Evolutionary conservation across 192 early-diverging fungal species (phyloP).

Genomic region (Backusella parvicylindrica): DNA sequence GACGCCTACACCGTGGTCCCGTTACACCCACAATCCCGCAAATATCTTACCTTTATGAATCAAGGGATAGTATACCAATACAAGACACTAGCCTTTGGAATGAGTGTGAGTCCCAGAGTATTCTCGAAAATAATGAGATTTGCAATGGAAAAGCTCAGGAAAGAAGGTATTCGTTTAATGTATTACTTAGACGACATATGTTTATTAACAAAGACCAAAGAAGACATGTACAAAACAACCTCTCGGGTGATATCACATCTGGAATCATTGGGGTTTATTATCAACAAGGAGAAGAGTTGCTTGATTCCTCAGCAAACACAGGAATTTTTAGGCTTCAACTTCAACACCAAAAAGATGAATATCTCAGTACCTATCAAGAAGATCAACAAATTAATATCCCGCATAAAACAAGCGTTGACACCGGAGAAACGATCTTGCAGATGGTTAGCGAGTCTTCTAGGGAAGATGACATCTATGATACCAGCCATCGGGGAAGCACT

Average conservation of each 20-base stretch:
- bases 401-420: background rate
- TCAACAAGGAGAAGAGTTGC: background rate
- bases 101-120: background rate
- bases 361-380: background rate
- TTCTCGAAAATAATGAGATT: conserved; percentile 5
- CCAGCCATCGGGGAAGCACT: conserved; percentile 15
- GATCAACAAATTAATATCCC: background rate
- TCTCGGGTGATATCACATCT: background rate
- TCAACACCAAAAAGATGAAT: background rate
- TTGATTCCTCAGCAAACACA: background rate
- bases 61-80: background rate
- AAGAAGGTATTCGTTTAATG: background rate
- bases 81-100: background rate
- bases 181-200: conserved; percentile 14
- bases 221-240: background rate
- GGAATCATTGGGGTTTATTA: background rate
- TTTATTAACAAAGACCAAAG: background rate
- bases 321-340: background rate
- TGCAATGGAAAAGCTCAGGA: background rate
- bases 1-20: conserved; percentile 1
- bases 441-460: conserved; percentile 10
- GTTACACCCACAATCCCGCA: background rate
- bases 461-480: conserved; percentile 17
- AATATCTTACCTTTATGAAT: background rate
- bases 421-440: background rate